Base-by-base conservation (phyloP, 2,329 filamentous ascomycete genomes). In the Aureobasidium sp. region DNA sequence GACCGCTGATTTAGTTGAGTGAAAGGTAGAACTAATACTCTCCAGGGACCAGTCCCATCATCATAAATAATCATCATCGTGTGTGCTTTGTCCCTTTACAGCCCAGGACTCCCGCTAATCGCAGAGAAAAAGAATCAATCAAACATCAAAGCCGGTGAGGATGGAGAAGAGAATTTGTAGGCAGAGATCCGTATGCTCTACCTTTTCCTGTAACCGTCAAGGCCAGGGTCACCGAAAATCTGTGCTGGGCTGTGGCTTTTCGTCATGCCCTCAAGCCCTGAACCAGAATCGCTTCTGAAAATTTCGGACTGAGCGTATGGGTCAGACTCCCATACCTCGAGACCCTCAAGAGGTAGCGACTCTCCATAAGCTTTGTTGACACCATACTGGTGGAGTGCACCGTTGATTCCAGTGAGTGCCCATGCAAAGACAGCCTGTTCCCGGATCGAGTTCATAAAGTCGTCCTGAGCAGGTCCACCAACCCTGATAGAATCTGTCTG, bases 381-480 rank as follows among this genome's bases (percentile, higher is more conserved):
- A 50, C 83, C 79, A 68, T 87, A 88, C 3, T 83, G 79, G 17
- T 86, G 84, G 60, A 93, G 75, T 44, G 84, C 87, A 15, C 87
- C 87, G 71, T 94, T 93, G 77, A 92, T 92, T 26, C 89, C 89
- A 27, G 86, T 84, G 12, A 93, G 76, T 1, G 87, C 87, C 90
- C 90, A 95, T 10, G 90, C 90, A 71, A 95, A 94, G n/a, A 94
- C 88, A 1, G 89, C 90, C 52, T 92, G 88, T 60, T 94, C 90
- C 62, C 88, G 86, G 66, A 95, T 95, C 2, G 87, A 88, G 61
- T 82, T 81, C 88, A 94, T 90, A 68, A 94, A 84, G 60, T 85
- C 82, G 29, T 84, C 81, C 51, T 81, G 71, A 34, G 67, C 66
- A 41, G 84, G 84, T n/a, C 82, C 82, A 65, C 79, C 57, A 74